A percentile compares a stretch with the other conserved stretches of the same genome.
phyloP scores from a whole-genome alignment of 2,329 filamentous ascomycete species.

The Aureobasidium namibiae region DNA sequence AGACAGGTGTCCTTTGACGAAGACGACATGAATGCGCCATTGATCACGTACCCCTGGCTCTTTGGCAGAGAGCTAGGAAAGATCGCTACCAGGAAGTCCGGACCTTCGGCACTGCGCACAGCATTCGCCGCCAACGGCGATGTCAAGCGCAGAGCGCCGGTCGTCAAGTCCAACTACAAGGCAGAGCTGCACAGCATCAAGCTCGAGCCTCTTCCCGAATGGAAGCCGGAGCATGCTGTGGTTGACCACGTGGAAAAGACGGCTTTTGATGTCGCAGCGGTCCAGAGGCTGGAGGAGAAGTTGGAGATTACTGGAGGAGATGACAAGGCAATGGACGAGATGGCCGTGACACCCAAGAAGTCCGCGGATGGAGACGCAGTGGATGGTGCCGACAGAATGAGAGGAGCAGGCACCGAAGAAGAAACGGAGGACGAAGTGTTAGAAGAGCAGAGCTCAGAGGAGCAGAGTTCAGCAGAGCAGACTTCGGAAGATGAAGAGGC shows the following conservation, averaged over 20 bases:
- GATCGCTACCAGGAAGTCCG: constrained; percentile 42
- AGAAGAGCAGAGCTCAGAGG: too few relatives aligned
- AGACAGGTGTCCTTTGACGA: constrained; percentile 31
- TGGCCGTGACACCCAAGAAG: too few relatives aligned
- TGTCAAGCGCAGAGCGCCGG: background rate
- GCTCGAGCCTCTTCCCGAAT: constrained; percentile 2
- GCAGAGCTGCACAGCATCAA: background rate
- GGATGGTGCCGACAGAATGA: background rate
- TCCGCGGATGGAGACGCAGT: background rate
- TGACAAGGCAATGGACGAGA: background rate
- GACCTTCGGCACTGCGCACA: background rate
- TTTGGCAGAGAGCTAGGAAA: constrained; percentile 64
- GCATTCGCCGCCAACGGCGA: background rate
- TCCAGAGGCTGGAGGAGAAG: background rate
- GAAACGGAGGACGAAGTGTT: too few relatives aligned
- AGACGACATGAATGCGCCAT: constrained; percentile 51
- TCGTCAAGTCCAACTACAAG: background rate
- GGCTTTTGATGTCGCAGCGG: background rate
- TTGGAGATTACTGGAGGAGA: background rate
- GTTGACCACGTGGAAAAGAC: background rate
- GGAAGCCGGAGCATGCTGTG: constrained; percentile 1
- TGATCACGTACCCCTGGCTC: constrained; percentile 93
- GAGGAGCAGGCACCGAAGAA: too few relatives aligned
- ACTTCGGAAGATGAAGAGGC: background rate
- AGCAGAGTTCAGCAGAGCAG: background rate